Conservation (phyloP, 495 filamentous ascomycete species). For the Neurospora sp. region DNA sequence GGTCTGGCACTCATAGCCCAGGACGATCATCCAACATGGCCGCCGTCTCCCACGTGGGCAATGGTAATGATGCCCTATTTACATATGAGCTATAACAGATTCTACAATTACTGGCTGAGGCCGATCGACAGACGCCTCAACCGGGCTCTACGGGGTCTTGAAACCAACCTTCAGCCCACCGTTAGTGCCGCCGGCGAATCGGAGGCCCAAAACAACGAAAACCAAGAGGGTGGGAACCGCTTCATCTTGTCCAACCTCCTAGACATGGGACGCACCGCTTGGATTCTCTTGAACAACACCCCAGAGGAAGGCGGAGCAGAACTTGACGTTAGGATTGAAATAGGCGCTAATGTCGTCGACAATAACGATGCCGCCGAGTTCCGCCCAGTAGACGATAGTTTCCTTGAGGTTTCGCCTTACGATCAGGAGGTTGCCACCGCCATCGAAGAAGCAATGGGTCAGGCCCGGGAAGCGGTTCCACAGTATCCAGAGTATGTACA, state of each 20-base stretch:
- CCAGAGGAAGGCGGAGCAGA: slow-evolving; percentile 26
- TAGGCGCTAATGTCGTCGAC: background rate
- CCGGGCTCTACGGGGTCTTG: slow-evolving; percentile 12
- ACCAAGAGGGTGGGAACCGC: slow-evolving; percentile 1
- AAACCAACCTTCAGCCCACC: background rate
- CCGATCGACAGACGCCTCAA: slow-evolving; percentile 53
- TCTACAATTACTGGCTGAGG: slow-evolving; percentile 56
- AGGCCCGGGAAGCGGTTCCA: background rate
- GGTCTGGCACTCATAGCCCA: slow-evolving; percentile 9
- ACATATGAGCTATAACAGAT: slow-evolving; percentile 53
- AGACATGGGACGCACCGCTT: slow-evolving; percentile 6
- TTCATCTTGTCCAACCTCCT: slow-evolving; percentile 2
- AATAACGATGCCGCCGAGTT: slow-evolving; percentile 8
- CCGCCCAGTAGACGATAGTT: background rate
- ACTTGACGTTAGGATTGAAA: slow-evolving; percentile 21
- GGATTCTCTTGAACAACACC: background rate
- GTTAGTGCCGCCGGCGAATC: background rate
- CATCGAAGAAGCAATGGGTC: background rate
- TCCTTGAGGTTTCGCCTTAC: background rate
- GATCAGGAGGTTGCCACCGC: background rate
- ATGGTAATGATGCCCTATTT: slow-evolving; percentile 58
- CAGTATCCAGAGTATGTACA: background rate
- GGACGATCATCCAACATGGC: slow-evolving; percentile 43
- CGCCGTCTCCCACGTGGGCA: slow-evolving; percentile 62
- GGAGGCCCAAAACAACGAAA: background rate